Evolutionary conservation across 306 rosid genomes (phyloP).

Genomic region (Vachellia collinsii): DNA sequence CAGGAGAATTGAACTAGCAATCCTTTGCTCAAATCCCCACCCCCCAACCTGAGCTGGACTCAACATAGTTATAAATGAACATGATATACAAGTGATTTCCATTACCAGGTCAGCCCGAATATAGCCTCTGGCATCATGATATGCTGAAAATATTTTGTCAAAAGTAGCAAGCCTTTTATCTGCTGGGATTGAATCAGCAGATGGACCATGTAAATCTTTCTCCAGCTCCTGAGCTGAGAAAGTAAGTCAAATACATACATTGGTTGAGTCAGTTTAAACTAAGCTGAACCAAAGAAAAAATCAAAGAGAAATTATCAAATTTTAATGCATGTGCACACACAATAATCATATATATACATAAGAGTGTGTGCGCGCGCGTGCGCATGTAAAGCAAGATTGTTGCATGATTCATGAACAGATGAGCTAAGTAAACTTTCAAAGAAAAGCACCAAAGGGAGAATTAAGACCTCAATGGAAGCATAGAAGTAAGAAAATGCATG

Average conservation of each 20-base stretch:
- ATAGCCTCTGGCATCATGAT: slow-evolving; percentile 89
- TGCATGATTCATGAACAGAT: neutral
- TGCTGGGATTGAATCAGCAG: slow-evolving; percentile 70
- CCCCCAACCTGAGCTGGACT: neutral
- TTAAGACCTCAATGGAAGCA: neutral
- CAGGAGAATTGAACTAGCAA: neutral
- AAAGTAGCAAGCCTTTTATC: slow-evolving; percentile 78
- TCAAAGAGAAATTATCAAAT: slow-evolving; percentile 6
- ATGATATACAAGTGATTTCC: slow-evolving; percentile 37
- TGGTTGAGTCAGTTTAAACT: slow-evolving; percentile 26
- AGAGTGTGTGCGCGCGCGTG: no score
- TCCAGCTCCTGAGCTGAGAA: slow-evolving; percentile 97
- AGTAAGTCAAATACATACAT: slow-evolving; percentile 41
- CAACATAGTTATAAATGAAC: neutral
- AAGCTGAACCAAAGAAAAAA: neutral
- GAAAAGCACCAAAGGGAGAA: neutral
- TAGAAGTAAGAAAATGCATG: neutral
- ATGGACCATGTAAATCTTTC: slow-evolving; percentile 75
- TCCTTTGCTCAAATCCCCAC: slow-evolving; percentile 1
- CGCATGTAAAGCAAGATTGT: neutral
- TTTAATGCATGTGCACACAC: neutral
- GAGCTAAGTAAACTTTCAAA: neutral
- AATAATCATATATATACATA: neutral
- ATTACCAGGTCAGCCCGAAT: slow-evolving; percentile 97
- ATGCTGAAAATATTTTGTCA: slow-evolving; percentile 94